These are phyloP conservation scores for Leptographium radiaticola DNA, from an alignment of 2,329 filamentous ascomycete genomes.

Conservation along the genomic window DNA sequence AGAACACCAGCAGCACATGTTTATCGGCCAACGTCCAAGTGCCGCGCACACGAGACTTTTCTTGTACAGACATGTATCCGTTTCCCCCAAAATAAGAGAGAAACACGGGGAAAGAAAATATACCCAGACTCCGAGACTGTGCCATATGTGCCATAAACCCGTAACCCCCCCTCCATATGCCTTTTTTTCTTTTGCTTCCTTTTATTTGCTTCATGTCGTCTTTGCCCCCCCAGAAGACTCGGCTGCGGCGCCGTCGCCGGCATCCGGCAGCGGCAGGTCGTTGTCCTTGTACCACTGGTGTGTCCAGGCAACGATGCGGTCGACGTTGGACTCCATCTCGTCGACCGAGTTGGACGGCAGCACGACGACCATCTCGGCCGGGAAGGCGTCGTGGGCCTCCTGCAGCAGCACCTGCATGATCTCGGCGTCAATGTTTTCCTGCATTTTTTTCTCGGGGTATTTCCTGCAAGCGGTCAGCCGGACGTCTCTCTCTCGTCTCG, in stretches of 20 bases:
- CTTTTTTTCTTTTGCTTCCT: background rate
- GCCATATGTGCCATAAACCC: no score
- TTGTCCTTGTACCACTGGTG: constrained; percentile 67
- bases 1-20: no score
- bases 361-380: constrained; percentile 79
- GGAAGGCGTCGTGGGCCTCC: constrained; percentile 79
- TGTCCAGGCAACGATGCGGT: constrained; percentile 71
- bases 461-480: constrained; percentile 33
- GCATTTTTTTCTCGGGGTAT: constrained; percentile 75
- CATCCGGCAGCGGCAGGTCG: background rate
- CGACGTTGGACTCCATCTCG: constrained; percentile 81
- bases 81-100: no score
- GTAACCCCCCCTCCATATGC: no score
- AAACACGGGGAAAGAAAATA: no score
- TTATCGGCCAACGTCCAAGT: no score
- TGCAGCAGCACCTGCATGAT: constrained; percentile 93
- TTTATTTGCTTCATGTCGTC: background rate
- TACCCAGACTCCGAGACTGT: no score
- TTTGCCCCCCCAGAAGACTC: background rate
- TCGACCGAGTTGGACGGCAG: constrained; percentile 68
- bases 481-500: no score
- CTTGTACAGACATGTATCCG: no score
- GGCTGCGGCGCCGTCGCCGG: no score
- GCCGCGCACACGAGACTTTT: no score
- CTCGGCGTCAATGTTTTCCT: constrained; percentile 93